Evolutionary conservation across 768 basidiomycete genomes (phyloP).

Genomic region (Tricholoma sp.): DNA sequence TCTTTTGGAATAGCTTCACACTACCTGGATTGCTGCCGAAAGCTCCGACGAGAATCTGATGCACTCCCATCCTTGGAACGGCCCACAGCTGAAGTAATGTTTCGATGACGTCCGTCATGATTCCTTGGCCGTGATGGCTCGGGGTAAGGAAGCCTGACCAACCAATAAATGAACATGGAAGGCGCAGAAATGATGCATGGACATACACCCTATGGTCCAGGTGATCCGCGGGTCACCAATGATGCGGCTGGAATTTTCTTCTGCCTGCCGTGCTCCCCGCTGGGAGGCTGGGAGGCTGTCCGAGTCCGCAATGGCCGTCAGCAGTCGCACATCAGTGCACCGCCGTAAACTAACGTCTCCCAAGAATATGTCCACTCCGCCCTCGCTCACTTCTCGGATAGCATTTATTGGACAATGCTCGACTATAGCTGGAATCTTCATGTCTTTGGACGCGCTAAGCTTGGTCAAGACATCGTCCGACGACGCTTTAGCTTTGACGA

Average conservation of each 20-base stretch:
- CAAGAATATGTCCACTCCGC: constrained; percentile 52
- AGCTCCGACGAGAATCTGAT: constrained; percentile 38
- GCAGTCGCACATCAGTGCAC: constrained; percentile 18
- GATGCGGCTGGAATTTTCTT: constrained; percentile 35
- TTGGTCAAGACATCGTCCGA: constrained; percentile 28
- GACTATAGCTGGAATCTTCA: constrained; percentile 26
- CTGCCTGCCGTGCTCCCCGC: constrained; percentile 28
- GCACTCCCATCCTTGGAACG: constrained; percentile 58
- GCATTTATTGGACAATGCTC: constrained; percentile 42
- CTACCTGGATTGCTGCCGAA: constrained; percentile 56
- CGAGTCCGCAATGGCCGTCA: constrained; percentile 4
- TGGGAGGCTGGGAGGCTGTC: constrained; percentile 25
- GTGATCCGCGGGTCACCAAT: constrained; percentile 51
- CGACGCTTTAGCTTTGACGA: constrained; percentile 18
- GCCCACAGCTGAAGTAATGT: constrained; percentile 55
- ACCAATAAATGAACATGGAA: not conserved
- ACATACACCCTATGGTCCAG: constrained; percentile 59
- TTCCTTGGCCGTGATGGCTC: constrained; percentile 61
- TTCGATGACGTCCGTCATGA: constrained; percentile 62
- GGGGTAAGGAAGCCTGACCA: constrained; percentile 52
- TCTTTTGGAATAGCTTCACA: constrained; percentile 62
- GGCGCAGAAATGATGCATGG: constrained; percentile 6
- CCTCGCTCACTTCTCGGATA: constrained; percentile 49
- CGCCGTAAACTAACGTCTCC: constrained; percentile 41
- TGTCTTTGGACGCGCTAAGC: constrained; percentile 21